Percentiles rank a stretch among this genome's conserved stretches.
Evolutionary conservation across 108 stramenopile species (phyloP).

Genomic region (Conticribra weissflogii): DNA sequence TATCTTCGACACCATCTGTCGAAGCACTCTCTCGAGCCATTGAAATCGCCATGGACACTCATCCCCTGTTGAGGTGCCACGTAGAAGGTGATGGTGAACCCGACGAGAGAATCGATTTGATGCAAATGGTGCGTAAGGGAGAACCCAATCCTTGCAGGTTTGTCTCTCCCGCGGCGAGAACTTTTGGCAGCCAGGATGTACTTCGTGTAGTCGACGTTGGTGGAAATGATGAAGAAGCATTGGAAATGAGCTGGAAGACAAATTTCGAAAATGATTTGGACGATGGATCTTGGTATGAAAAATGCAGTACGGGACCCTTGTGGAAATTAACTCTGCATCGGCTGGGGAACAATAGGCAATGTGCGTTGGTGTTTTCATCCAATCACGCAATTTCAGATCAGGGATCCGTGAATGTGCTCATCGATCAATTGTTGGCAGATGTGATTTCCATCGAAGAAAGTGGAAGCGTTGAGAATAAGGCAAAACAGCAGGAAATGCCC

Average conservation of each 20-base stretch:
- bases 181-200: slow-evolving; percentile 56
- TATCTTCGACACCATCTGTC: slow-evolving; percentile 66
- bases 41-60: slow-evolving; percentile 70
- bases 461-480: slow-evolving; percentile 32
- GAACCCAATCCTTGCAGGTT: slow-evolving; percentile 82
- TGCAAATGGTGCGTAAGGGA: slow-evolving; percentile 87
- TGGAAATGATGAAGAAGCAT: slow-evolving; percentile 26
- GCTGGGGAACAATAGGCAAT: slow-evolving; percentile 34
- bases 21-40: slow-evolving; percentile 61
- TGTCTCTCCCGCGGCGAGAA: slow-evolving; percentile 38
- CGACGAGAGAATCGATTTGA: slow-evolving; percentile 75
- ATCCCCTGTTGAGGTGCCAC: slow-evolving; percentile 65
- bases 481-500: slow-evolving; percentile 58
- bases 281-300: slow-evolving; percentile 70
- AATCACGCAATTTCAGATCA: slow-evolving; percentile 92
- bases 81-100: slow-evolving; percentile 83
- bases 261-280: slow-evolving; percentile 73
- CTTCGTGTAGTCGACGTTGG: slow-evolving; percentile 58
- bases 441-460: slow-evolving; percentile 57
- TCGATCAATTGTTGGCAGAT: slow-evolving; percentile 69
- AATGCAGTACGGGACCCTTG: slow-evolving; percentile 53
- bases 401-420: slow-evolving; percentile 69
- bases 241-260: slow-evolving; percentile 68
- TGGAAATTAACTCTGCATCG: slow-evolving; percentile 80
- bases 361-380: slow-evolving; percentile 76